Evolutionary conservation across 768 basidiomycete genomes (phyloP).

Genomic region (Strobilomyces dryophilus): DNA sequence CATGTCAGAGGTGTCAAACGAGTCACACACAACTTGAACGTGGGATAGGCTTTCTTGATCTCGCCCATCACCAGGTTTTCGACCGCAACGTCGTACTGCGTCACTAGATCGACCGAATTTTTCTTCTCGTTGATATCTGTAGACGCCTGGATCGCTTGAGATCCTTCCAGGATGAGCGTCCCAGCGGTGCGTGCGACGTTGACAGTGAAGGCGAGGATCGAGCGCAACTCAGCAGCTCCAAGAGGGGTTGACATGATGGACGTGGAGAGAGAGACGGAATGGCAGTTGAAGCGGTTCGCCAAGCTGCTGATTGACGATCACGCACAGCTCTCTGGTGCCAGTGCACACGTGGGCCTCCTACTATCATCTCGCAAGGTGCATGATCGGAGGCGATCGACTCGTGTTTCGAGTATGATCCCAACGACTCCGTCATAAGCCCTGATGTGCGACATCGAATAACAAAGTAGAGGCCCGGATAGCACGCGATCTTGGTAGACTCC

Average conservation of each 20-base stretch:
- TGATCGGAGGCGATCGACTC: too few relatives aligned
- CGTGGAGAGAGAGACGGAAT: background rate
- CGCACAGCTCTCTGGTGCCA: too few relatives aligned
- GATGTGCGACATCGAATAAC: too few relatives aligned
- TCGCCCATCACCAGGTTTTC: conserved; percentile 78
- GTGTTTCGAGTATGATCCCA: too few relatives aligned
- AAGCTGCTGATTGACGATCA: background rate
- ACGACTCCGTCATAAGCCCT: too few relatives aligned
- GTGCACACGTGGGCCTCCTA: too few relatives aligned
- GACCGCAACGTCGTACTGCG: conserved; percentile 89
- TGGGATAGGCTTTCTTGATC: conserved; percentile 62
- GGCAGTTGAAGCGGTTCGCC: background rate
- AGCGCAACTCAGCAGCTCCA: conserved; percentile 44
- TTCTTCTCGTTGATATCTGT: conserved; percentile 77
- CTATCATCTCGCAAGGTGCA: too few relatives aligned
- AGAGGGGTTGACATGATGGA: conserved; percentile 32
- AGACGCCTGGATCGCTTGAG: conserved; percentile 61
- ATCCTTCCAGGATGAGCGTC: conserved; percentile 70
- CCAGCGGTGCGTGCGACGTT: conserved; percentile 75
- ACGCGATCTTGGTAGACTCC: too few relatives aligned
- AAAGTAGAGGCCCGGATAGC: too few relatives aligned
- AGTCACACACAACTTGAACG: conserved; percentile 73
- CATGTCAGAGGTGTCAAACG: background rate
- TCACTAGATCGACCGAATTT: conserved; percentile 92
- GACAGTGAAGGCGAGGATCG: conserved; percentile 64